Conservation (phyloP, 2,329 filamentous ascomycete genomes). For the Ophiostoma fasciatum region DNA sequence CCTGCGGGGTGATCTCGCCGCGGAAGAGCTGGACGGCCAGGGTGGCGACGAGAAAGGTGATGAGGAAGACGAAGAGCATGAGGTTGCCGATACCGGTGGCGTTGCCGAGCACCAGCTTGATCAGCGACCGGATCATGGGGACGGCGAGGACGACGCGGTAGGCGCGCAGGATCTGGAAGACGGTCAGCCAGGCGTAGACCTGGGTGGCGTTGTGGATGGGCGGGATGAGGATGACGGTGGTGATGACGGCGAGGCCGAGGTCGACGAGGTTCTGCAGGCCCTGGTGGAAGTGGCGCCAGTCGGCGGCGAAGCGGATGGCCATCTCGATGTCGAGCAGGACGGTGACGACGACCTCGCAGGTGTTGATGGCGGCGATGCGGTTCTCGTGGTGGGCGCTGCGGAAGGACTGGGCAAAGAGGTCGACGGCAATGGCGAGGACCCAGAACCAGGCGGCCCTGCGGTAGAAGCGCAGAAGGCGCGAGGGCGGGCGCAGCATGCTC, state of each 20-base stretch:
- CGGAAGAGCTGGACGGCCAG: constrained; percentile 89
- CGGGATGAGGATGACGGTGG: constrained; percentile 73
- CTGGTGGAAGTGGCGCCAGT: constrained; percentile 69
- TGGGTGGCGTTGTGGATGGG: constrained; percentile 56
- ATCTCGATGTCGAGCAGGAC: constrained; percentile 72
- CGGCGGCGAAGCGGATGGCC: constrained; percentile 55
- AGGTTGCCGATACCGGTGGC: constrained; percentile 83
- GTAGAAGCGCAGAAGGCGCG: constrained; percentile 53
- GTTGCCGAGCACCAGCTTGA: constrained; percentile 79
- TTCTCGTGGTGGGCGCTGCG: constrained; percentile 62
- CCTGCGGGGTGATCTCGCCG: constrained; percentile 58
- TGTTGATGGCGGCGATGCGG: constrained; percentile 50
- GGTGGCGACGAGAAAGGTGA: constrained; percentile 86
- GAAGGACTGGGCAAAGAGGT: constrained; percentile 63
- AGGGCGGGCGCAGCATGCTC: constrained; percentile 23
- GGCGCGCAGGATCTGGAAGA: constrained; percentile 84
- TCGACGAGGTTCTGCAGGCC: constrained; percentile 68
- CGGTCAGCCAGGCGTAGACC: constrained; percentile 71
- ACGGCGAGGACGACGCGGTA: constrained; percentile 88
- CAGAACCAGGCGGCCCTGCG: constrained; percentile 62
- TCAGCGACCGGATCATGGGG: constrained; percentile 72
- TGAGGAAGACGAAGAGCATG: constrained; percentile 90
- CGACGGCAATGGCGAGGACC: constrained; percentile 67
- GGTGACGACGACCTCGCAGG: constrained; percentile 62
- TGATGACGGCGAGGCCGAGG: constrained; percentile 63